These are phyloP conservation scores for Salvia sclarea DNA, from an alignment of 305 asterid genomes.

Conservation along the genomic window DNA sequence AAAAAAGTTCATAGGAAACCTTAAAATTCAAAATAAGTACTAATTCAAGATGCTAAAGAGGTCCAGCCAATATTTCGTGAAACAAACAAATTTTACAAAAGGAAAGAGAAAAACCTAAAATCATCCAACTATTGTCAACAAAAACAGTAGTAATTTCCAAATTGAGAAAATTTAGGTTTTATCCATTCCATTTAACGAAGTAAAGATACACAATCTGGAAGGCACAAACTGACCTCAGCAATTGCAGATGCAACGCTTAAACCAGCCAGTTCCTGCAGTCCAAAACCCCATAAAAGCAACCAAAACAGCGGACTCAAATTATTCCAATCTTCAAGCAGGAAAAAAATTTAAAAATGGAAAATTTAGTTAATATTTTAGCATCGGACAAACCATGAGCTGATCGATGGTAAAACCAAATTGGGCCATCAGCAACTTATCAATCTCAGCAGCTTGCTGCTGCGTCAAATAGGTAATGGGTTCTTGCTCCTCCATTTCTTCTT, in stretches of 20 bases:
- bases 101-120: slow-evolving; percentile 17
- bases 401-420: slow-evolving; percentile 59
- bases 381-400: slow-evolving; percentile 59
- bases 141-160: slow-evolving; percentile 1
- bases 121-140: not conserved
- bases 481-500: slow-evolving; percentile 38
- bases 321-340: slow-evolving; percentile 5
- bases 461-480: slow-evolving; percentile 47
- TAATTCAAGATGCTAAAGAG: slow-evolving; percentile 17
- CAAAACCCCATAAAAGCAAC: not conserved
- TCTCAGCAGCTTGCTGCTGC: slow-evolving; percentile 61
- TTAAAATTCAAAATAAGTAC: slow-evolving; percentile 9
- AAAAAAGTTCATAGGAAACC: not conserved
- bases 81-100: slow-evolving; percentile 2
- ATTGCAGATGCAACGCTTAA: slow-evolving; percentile 73
- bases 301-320: not conserved
- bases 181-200: not conserved
- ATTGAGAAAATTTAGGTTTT: not conserved
- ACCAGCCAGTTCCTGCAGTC: slow-evolving; percentile 71
- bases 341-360: not conserved
- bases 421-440: slow-evolving; percentile 56
- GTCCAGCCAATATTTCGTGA: not conserved
- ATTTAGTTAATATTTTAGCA: not conserved
- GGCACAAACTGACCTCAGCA: slow-evolving; percentile 48
- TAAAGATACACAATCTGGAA: not conserved